Evolutionary conservation across 2,329 filamentous ascomycete species (phyloP), one percentile per base, ranked within the genome.

Genomic region (Alternaria hordeiaustralica): DNA sequence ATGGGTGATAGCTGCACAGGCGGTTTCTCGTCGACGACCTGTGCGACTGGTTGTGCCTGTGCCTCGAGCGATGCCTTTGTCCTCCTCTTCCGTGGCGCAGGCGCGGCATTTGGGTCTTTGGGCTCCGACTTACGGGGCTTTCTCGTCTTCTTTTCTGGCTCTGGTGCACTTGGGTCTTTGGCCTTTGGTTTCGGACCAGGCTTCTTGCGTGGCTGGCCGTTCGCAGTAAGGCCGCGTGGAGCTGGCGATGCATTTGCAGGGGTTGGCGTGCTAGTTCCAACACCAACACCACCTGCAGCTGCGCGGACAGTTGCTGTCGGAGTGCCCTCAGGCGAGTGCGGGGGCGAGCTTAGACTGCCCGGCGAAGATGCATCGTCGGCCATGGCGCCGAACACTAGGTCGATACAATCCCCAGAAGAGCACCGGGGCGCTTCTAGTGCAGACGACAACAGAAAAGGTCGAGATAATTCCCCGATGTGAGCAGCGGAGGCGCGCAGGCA

Each of bases 41-140:
- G 68, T 63, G 71, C 65, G 26, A 70, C 67, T 57, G 76, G 72
- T 18, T 71, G 74, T 63, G 67, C 65, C 66, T 78, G 73, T 64
- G 79, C 73, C 55, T 76, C 75, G 23, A 76, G 62, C 28, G 72
- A 80, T 60, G 81, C 81, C 68, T 79, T 78, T 47, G 78, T 79
- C 73, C 82, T 77, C 71, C 83, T 82, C 79, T 84, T 88, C 70
- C 87, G 85, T 63, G 84, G 78, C 49, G 77, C 73, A 30, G 80
- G 77, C 4, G 79, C 74, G 36, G 75, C 73, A 74, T 70, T 76
- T 80, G 85, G 64, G 82, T 87, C 74, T 85, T 91, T 72, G 53
- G 81, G 78, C 59, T 82, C 81, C 18, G 81, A 76, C 71, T 83
- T 84, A 61, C 84, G 79, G 41, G 82, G 72, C 70, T 83, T 84